Evolutionary conservation across 2,329 filamentous ascomycete species (phyloP), one percentile per base, ranked within the genome.

Genomic region (Thermothelomyces thermophilus): DNA sequence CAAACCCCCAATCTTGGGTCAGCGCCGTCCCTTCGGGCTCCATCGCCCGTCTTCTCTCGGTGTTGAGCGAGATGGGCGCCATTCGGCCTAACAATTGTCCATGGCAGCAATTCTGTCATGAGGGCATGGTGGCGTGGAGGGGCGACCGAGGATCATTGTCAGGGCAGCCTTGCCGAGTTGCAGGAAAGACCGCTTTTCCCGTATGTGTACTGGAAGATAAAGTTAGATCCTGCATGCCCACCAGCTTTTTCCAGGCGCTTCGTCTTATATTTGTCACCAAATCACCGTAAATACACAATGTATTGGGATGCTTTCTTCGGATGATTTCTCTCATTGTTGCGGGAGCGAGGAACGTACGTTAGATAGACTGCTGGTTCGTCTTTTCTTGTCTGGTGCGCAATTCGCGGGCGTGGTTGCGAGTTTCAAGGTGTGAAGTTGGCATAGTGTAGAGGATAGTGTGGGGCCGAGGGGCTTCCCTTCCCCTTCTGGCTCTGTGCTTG

Each of bases 131-230:
- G 22, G 33, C 19, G 24, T 17, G 17, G n/a, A 14, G 30, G 20
- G 16, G 30, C 11, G 20, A 19, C 14, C 16, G 30, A 28, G 31
- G 37, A 42, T 20, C 22, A 9, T 13, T 41, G 24, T 26, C 24
- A 26, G 37, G 35, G 26, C 37, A 40, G 35, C 33, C 42, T 41
- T 28, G 48, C 41, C 41, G 34, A 31, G 48, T 26, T 28, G 26
- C 8, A 9, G 41, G 48, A 20, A 41, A 50, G 34, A 40, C 48
- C 30, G 35, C 24, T n/a, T 22, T n/a, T n/a, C n/a, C n/a, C n/a
- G n/a, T n/a, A n/a, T n/a, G n/a, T n/a, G n/a, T 41, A 41, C 48
- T 34, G 26, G 8, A 46, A 26, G 20, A 28, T 36, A 0, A 36
- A 45, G 43, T 33, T 17, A 22, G 22, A 43, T 24, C 9, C 39